Base-by-base conservation (phyloP, 2,329 filamentous ascomycete genomes). In the Juglanconis sp. region DNA sequence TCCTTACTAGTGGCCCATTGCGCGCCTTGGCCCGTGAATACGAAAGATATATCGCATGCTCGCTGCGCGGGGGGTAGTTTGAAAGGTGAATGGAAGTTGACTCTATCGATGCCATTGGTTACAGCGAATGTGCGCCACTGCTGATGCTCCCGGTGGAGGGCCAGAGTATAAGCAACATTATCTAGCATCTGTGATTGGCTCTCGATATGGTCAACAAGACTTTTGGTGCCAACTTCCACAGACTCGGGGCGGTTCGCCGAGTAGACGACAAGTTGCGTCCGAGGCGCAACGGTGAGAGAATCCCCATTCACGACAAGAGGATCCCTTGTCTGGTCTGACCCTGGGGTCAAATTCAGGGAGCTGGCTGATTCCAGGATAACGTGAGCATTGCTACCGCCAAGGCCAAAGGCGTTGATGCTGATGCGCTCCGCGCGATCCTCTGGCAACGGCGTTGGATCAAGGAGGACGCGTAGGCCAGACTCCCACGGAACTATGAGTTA, bases 301-400 rank as follows among this genome's bases (percentile, higher is more conserved):
- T 24, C 24, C 24, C 24, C 24, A 2, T 24, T 24, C 1, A 24
- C 24, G 24, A 24, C 24, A 24, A 24, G 24, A 24, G 24, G 24
- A 24, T 24, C 24, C 24, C 2, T 24, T 24, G 24, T 24, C 24
- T 24, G 24, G 24, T 2, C 24, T 24, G 24, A 24, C 24, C 13
- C 46, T 52, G 35, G 35, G 35, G 35, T 38, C 35, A 38, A 38
- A 7, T 38, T 38, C 35, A 8, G 35, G 35, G 35, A 11, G 8
- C 7, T 30, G 7, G 24, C 17, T 15, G 51, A 35, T 15, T 53
- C 51, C 9, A 53, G 51, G 51, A 53, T 44, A 42, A 47, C 68
- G 31, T 76, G 73, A 2, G 69, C 72, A 56, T 75, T 76, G 2
- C 71, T 57, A 3, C 74, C 74, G 2, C 72, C 74, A 4, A 75